Evolutionary conservation across 202 grass and related monocot genomes (phyloP).

Genomic region (Alloteropsis angusta): DNA sequence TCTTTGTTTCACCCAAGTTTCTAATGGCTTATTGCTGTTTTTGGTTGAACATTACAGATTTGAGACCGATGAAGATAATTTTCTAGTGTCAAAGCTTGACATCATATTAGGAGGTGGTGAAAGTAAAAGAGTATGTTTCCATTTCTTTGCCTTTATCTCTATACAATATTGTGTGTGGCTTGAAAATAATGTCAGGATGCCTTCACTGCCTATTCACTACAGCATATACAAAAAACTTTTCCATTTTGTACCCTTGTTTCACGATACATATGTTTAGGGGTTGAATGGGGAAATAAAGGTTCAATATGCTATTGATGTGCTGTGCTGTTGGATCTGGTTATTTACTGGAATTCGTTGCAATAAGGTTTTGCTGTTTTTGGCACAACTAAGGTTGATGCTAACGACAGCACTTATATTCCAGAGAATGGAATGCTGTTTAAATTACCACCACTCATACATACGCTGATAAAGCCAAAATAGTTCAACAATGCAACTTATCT

Average conservation of each 20-base stretch:
- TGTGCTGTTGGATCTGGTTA: slow-evolving; percentile 16
- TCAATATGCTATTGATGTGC: not conserved
- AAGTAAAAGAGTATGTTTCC: slow-evolving; percentile 59
- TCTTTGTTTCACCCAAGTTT: slow-evolving; percentile 8
- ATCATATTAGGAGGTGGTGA: slow-evolving; percentile 72
- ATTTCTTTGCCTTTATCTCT: slow-evolving; percentile 7
- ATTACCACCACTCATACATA: not conserved
- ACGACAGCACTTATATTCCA: not conserved
- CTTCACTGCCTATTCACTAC: not conserved
- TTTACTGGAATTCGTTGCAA: not conserved
- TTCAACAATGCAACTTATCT: not conserved
- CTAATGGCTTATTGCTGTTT: slow-evolving; percentile 21
- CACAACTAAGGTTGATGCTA: not conserved
- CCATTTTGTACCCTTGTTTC: not conserved
- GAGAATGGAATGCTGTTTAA: not conserved
- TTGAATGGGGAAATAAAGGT: not conserved
- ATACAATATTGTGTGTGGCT: not conserved
- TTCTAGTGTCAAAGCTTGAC: slow-evolving; percentile 63
- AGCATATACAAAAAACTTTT: slow-evolving; percentile 2
- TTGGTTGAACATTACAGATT: slow-evolving; percentile 48
- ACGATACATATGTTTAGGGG: not conserved
- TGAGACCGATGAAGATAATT: slow-evolving; percentile 48
- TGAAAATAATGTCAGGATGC: slow-evolving; percentile 16
- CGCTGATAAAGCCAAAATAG: not conserved
- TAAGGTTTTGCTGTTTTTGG: not conserved